Evolutionary conservation across 768 basidiomycete genomes (phyloP).

Genomic region (Pleurotus djamor): DNA sequence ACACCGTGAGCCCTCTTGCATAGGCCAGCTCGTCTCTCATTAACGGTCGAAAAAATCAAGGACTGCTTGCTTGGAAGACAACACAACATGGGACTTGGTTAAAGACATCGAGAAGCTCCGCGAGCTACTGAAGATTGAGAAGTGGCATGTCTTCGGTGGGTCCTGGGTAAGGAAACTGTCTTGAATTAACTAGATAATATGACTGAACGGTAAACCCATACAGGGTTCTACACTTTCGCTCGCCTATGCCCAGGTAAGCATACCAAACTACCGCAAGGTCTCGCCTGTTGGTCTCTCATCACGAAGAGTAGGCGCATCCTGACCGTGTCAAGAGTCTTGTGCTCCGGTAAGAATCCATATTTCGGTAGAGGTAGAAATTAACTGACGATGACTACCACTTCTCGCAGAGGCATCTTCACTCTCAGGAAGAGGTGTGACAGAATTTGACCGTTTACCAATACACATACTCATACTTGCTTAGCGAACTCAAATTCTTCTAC

Average conservation of each 20-base stretch:
- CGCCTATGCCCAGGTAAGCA: conserved; percentile 75
- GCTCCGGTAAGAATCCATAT: conserved; percentile 47
- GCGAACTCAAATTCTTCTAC: conserved; percentile 91
- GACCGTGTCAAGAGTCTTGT: conserved; percentile 77
- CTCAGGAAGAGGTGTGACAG: conserved; percentile 64
- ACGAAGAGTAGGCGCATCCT: conserved; percentile 60
- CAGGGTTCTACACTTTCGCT: conserved; percentile 86
- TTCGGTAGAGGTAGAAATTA: conserved; percentile 9
- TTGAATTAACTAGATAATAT: not conserved
- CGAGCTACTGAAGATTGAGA: conserved; percentile 71
- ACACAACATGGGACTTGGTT: conserved; percentile 94
- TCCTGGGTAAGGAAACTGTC: conserved; percentile 67
- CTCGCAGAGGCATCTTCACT: conserved; percentile 90
- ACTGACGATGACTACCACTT: not conserved
- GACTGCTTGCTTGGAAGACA: conserved; percentile 73
- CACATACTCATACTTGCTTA: conserved; percentile 9
- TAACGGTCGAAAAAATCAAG: conserved; percentile 29
- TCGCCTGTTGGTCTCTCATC: not conserved
- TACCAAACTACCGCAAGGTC: not conserved
- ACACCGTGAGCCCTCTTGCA: conserved; percentile 56
- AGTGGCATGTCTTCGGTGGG: conserved; percentile 95
- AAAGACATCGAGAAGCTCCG: conserved; percentile 86
- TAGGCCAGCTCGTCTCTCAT: not conserved
- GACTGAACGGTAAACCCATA: not conserved
- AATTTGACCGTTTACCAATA: not conserved